phyloP scores from a whole-genome alignment of 2,329 filamentous ascomycete genomes.

The Exophiala bonariae region DNA sequence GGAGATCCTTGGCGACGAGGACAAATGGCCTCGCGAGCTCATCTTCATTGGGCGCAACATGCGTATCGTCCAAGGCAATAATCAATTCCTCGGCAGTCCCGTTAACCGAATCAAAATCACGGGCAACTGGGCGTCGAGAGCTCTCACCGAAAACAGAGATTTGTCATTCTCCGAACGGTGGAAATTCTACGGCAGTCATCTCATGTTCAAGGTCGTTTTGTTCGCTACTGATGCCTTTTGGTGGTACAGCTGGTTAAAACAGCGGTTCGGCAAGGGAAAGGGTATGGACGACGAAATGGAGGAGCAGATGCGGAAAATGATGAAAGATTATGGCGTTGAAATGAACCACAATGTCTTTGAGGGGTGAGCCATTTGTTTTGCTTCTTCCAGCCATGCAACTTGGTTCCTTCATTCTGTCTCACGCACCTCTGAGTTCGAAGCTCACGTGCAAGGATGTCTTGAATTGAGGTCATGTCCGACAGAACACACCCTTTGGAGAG shows the following conservation, averaged over 20 bases:
- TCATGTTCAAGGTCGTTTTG: conserved; percentile 79
- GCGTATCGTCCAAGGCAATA: conserved; percentile 90
- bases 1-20: conserved; percentile 78
- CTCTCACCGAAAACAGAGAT: conserved; percentile 73
- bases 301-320: conserved; percentile 80
- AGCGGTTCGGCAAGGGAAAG: conserved; percentile 72
- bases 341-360: conserved; percentile 87
- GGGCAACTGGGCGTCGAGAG: conserved; percentile 82
- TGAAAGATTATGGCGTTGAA: conserved; percentile 88
- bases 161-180: conserved; percentile 63
- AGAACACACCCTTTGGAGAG: too few species aligned
- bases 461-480: too few species aligned
- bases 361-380: too few species aligned
- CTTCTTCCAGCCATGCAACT: too few species aligned
- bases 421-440: too few species aligned
- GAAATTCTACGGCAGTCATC: conserved; percentile 70
- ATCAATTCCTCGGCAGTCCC: conserved; percentile 84
- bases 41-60: conserved; percentile 91
- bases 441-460: too few species aligned
- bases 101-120: conserved; percentile 94
- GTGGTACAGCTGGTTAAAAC: conserved; percentile 74
- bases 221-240: conserved; percentile 77
- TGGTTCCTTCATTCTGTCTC: too few species aligned
- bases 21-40: conserved; percentile 85
- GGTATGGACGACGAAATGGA: conserved; percentile 97